Evolutionary conservation across 2,329 filamentous ascomycete genomes (phyloP), one percentile per base, ranked within the genome.

Genomic region (Aspergillus sergii): DNA sequence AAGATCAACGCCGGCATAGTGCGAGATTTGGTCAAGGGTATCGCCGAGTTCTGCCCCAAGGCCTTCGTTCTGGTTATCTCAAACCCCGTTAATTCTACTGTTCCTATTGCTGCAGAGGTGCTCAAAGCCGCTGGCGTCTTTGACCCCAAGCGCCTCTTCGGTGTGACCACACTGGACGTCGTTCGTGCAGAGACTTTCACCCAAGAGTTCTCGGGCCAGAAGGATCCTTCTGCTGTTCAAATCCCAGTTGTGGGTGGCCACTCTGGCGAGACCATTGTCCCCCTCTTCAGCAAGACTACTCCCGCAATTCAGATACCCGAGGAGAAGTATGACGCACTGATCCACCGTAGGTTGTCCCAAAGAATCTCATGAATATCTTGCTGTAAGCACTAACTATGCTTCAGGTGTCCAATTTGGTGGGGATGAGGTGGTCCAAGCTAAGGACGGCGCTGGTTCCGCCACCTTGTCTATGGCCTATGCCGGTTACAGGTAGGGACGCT

Each of bases 1-100:
- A 97, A 97, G 85, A 97, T 97, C 86, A 99, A 99, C 81, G 95
- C 95, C 65, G 92, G 94, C 74, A 99, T 99, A 77, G 95, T 99
- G 77, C 93, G 95, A 83, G 93, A 92, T 72, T 87, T 99, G 71
- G 90, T 96, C 73, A 91, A 96, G 85, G 89, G 91, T 59, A 88
- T 93, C 73, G 93, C 94, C 72, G 89, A 97, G 78, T 88, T 91
- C 76, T 90, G 89, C 78, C 95, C 95, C 78, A 96, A 97, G 80
- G 95, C 95, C 61, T 97, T 90, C 83, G 89, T 97, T 79, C 89
- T 98, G 69, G 89, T 99, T 84, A 99, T 99, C 82, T 98, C 94
- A 76, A 99, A 99, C 88, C 95, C 95, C 64, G 95, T 99, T 82
- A 99, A 99, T 90, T 97, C 93, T 59, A 99, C 95, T 62, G 95